Evolutionary conservation across 768 basidiomycete species (phyloP), one percentile per base, ranked within the genome.

Genomic region (Lactarius sanguifluus): DNA sequence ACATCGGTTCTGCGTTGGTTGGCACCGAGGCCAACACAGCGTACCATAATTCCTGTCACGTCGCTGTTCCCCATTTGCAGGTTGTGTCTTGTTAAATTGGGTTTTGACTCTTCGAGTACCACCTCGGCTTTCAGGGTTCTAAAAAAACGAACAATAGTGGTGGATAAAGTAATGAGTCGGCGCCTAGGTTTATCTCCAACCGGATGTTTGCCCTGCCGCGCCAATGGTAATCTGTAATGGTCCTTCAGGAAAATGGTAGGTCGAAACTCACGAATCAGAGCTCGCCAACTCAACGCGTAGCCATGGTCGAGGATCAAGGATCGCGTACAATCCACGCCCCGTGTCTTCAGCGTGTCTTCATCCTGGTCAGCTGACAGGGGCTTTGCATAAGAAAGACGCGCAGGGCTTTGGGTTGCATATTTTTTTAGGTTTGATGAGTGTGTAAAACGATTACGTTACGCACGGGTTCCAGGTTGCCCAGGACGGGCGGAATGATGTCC

Each of bases 351-450:
- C 12, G 2, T 50, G 10, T 45, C 43, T 20, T 45, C 9, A 25
- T 52, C 25, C 25, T 34, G 34, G 34, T 52, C 23, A 12, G 50
- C 50, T 25, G 50, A 52, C 15, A n/a, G 12, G n/a, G 47, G 23
- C 47, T 23, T 47, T 25, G 9, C 23, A 13, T 6, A 5, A 12
- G 43, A 12, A 9, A 45, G 43, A 45, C 43, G 20, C 20, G 43
- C 43, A n/a, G 43, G 43, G 43, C 43, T n/a, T 9, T n/a, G 43
- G 43, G 43, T 45, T 45, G 43, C 10, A n/a, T 20, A 25, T 25
- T 52, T 41, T 50, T 52, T 52, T 52, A 52, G 50, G 50, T 52
- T 52, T 52, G 50, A 52, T 52, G 50, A 52, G 15, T 23, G 47
- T 50, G 23, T 25, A 52, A 52, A 52, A 15, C 25, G 50, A 52